Evolutionary conservation across 345 rosid species (phyloP).

Genomic region (Viola odorata): DNA sequence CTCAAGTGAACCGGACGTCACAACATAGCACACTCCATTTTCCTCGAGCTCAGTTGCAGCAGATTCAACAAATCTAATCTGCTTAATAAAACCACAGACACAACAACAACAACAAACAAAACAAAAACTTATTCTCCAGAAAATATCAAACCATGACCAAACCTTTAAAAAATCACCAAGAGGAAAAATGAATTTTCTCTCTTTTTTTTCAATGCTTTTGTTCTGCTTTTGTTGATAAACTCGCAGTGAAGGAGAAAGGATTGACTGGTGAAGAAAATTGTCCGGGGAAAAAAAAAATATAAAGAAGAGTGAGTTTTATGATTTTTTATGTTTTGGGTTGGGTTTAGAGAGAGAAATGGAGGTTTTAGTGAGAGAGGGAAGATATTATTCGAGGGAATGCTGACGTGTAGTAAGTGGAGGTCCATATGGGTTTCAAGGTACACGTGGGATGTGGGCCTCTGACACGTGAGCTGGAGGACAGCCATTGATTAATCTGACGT

Average conservation of each 20-base stretch:
- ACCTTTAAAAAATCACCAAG: not conserved
- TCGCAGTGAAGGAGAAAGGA: not conserved
- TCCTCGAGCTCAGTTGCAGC: no score
- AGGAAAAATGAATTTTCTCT: not conserved
- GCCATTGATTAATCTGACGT: conserved; percentile 1
- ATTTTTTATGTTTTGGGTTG: not conserved
- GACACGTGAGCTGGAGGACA: not conserved
- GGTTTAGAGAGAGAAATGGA: not conserved
- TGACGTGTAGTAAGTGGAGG: conserved; percentile 5
- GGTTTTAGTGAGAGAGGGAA: conserved; percentile 4
- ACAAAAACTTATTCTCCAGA: no score
- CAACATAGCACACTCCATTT: no score
- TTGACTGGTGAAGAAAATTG: conserved; percentile 11
- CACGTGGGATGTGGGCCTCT: not conserved
- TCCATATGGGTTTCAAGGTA: not conserved
- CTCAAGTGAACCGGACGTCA: no score
- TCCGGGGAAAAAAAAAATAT: not conserved
- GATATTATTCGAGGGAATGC: not conserved
- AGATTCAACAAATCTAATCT: no score
- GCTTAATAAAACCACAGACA: no score
- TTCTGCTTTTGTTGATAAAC: not conserved
- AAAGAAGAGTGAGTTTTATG: not conserved
- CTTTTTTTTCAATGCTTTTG: not conserved
- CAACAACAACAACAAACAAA: no score
- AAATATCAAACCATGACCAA: no score